Base-by-base conservation (phyloP, 2,329 filamentous ascomycete genomes). In the Colletotrichum cuscutae region DNA sequence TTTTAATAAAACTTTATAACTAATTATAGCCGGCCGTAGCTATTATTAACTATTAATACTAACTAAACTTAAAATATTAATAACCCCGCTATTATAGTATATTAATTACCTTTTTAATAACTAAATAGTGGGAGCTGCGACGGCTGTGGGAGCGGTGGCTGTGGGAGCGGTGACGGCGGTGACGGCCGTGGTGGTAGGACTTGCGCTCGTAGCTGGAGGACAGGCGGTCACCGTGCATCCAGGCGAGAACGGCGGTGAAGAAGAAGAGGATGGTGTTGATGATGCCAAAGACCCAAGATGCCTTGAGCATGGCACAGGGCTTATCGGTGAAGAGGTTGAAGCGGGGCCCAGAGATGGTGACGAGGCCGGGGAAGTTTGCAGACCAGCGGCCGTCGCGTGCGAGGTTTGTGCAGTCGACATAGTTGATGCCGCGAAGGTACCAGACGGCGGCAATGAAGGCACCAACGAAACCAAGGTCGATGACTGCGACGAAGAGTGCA, bases 301-400 rank as follows among this genome's bases (percentile, higher is more conserved):
- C 93, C 89, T 98, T 98, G 79, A 98, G 90, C 94, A 98, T 97
- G 62, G 93, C 90, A 84, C 96, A 98, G 5, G 91, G 90, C 87
- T 96, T 96, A 82, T 94, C 88, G 49, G 91, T 82, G 65, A 88
- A 82, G 53, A 91, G 79, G 54, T 87, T 82, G 71, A 90, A 87
- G 64, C 83, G 83, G 60, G 86, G 86, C 46, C 88, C 81, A 35
- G 83, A 84, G 56, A 89, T 89, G 75, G 83, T 86, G 35, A 90
- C 88, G 74, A 94, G 89, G 13, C 88, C 85, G 13, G 92, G 92
- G 56, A 95, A 86, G 61, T 87, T 86, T 65, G 89, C 80, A 77
- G 88, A 88, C 81, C 90, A 91, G 26, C 83, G 78, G 60, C 85
- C 83, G 64, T 83, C 84, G 4, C 79, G 78, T 12, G 79, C 79